Evolutionary conservation across 139 green algal species (phyloP).

Genomic region (Micractinium conductrix): DNA sequence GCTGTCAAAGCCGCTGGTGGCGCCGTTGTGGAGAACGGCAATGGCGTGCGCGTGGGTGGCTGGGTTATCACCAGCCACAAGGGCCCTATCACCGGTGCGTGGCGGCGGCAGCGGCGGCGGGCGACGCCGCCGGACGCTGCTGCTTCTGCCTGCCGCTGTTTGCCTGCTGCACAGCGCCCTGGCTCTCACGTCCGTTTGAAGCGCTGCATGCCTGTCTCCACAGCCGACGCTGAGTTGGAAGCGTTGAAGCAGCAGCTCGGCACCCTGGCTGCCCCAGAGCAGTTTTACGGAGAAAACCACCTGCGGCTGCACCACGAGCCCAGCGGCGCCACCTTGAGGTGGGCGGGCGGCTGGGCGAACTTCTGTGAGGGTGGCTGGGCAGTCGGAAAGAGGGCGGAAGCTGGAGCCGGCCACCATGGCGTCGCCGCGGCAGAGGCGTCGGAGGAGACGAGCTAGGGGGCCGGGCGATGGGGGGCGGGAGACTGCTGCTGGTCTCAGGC

Average conservation of each 20-base stretch:
- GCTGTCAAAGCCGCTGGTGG: constrained; percentile 28
- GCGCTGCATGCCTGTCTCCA: not conserved
- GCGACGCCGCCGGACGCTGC: not conserved
- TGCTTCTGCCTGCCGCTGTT: not conserved
- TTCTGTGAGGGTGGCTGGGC: no score
- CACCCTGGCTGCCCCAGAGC: constrained; percentile 78
- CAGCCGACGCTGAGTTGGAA: constrained; percentile 36
- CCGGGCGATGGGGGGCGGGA: no score
- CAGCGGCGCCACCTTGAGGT: constrained; percentile 58
- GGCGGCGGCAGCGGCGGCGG: no score
- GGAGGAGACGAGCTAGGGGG: no score
- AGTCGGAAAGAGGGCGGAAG: no score
- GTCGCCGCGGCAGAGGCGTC: no score
- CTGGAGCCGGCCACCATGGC: no score
- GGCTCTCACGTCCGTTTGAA: not conserved
- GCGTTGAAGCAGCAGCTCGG: constrained; percentile 21
- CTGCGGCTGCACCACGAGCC: constrained; percentile 72
- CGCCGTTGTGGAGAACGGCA: constrained; percentile 2
- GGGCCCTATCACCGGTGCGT: constrained; percentile 44
- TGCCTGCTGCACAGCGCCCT: not conserved
- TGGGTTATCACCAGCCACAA: constrained; percentile 40
- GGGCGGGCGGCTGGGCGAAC: not conserved
- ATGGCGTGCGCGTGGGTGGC: constrained; percentile 30
- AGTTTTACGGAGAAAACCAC: constrained; percentile 74
- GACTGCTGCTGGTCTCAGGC: not conserved